Conservation (phyloP, 257 asterid species). For the Ehretia macrophylla region DNA sequence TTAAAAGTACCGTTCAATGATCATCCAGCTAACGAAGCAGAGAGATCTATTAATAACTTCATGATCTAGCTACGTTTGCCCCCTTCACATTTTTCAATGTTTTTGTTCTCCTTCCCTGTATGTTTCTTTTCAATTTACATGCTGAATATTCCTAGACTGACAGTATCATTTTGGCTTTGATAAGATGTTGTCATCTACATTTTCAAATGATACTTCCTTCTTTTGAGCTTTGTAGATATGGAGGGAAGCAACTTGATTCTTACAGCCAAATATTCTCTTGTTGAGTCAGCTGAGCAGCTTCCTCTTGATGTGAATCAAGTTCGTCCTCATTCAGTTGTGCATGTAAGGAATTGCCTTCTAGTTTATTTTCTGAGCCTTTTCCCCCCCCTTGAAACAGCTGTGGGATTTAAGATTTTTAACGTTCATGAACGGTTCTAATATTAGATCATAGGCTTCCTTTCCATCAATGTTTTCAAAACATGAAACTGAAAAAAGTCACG, state of each 20-base stretch:
- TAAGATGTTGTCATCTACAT: not conserved
- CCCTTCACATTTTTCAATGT: too few species aligned
- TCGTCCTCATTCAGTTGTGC: slow-evolving; percentile 66
- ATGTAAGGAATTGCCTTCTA: slow-evolving; percentile 44
- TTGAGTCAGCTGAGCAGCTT: slow-evolving; percentile 56
- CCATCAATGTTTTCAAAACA: too few species aligned
- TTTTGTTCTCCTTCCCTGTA: too few species aligned
- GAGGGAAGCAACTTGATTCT: slow-evolving; percentile 76
- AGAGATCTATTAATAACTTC: too few species aligned
- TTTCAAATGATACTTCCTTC: slow-evolving; percentile 5
- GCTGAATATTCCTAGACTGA: not conserved
- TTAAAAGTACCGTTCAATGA: not conserved
- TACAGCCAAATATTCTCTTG: slow-evolving; percentile 77
- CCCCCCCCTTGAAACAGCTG: too few species aligned
- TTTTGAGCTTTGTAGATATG: slow-evolving; percentile 47
- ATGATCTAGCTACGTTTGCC: too few species aligned
- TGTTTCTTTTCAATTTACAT: too few species aligned
- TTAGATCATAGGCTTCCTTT: too few species aligned
- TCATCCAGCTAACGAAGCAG: too few species aligned
- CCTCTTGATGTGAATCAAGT: slow-evolving; percentile 74
- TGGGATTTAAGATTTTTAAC: too few species aligned
- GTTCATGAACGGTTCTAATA: too few species aligned
- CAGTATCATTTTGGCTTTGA: not conserved
- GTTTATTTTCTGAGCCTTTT: not conserved
- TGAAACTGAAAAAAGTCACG: too few species aligned